These are phyloP conservation scores for Xylariaceae sp. DNA, from an alignment of 2,329 filamentous ascomycete species.

Conservation along the genomic window DNA sequence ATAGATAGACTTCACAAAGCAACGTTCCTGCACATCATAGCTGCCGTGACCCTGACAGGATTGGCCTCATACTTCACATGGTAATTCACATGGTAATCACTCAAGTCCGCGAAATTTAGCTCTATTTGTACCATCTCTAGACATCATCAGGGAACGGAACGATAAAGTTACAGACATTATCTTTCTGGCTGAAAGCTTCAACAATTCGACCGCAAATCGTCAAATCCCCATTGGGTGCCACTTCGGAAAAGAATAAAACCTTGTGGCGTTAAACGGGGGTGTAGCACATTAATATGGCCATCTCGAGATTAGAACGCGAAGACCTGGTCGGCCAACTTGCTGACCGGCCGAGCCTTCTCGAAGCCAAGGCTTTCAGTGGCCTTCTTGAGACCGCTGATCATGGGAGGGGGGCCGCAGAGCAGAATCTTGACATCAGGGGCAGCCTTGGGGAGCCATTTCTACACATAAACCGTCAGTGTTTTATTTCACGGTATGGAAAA, in stretches of 20 bases:
- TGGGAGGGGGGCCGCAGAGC: constrained; percentile 91
- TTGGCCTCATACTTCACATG: neutral
- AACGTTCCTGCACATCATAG: neutral
- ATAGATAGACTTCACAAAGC: neutral
- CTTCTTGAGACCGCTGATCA: constrained; percentile 98
- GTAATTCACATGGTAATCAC: neutral
- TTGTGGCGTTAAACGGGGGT: neutral
- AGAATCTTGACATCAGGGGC: constrained; percentile 87
- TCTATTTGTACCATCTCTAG: neutral
- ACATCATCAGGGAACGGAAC: neutral
- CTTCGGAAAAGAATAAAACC: neutral
- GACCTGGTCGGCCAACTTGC: constrained; percentile 96
- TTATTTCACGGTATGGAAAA: neutral
- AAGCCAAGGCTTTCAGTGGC: constrained; percentile 82
- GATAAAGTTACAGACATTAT: neutral
- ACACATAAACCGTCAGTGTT: constrained; percentile 14
- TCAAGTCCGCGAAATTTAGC: neutral
- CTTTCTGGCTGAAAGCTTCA: neutral
- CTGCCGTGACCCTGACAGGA: neutral
- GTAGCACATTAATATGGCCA: neutral
- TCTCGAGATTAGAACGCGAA: constrained; percentile 72
- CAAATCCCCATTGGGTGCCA: neutral
- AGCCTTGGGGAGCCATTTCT: constrained; percentile 77
- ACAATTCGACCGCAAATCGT: neutral
- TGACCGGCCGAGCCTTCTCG: constrained; percentile 87